Evolutionary conservation across 1,139 yeast genomes (phyloP), one percentile per base, ranked within the genome.

Genomic region (Blastobotrys ciferrii): DNA sequence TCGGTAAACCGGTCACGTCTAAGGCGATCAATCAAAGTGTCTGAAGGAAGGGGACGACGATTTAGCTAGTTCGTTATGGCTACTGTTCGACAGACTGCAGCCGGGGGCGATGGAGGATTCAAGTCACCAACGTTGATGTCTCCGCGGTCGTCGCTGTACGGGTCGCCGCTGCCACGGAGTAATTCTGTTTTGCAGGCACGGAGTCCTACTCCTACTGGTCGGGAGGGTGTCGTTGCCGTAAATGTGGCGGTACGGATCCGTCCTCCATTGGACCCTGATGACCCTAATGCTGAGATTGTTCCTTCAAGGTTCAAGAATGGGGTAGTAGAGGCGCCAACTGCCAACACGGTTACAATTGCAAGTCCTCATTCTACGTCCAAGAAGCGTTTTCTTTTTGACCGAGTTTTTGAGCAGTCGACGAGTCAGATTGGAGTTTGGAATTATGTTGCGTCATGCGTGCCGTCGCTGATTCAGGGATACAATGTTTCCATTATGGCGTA

Each of bases 401-500:
- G 50, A 13, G 56, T 59, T 15, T 60, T 60, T 31, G 57, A 51
- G 15, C 55, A 52, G 11, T 13, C 47, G 9, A 53, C 61, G 3
- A 20, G 55, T 1, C 66, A 60, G 48, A 36, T 41, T 12, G 62
- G 55, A 1, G 52, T 62, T 17, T 62, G 56, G 55, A 44, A 43
- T 18, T 48, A 60, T 42, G 43, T 62, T 2, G 41, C 51, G 2
- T 47, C 46, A 1, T 45, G 60, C 18, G 49, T 57, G 2, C 36
- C 46, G 39, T 43, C 53, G 20, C 50, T 59, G 35, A 43, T 59
- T 1, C 51, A 53, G 19, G 66, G 66, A 2, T 63, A 57, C 47
- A 64, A 64, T 43, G 67, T 64, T 19, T 59, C 66, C 4, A 55
- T 65, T 25, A 58, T 65, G 61, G 67, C 68, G 1, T 64, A 64